Percentiles rank a stretch among this genome's conserved stretches.
phyloP scores from a whole-genome alignment of 2,329 filamentous ascomycete genomes.

The Emmonsiellopsis sp. region DNA sequence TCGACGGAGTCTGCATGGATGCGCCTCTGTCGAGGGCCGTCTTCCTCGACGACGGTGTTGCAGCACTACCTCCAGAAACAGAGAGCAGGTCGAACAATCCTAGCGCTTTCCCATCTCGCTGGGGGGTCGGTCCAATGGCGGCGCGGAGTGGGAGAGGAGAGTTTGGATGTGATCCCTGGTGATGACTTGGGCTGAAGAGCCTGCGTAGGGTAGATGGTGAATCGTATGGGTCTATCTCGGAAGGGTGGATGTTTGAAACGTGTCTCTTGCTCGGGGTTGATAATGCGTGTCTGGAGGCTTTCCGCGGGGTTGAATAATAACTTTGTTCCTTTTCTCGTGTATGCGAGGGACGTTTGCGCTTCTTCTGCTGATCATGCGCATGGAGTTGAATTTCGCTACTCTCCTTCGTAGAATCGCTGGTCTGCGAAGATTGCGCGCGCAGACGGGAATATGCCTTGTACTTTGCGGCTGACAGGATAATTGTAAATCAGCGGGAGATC shows the following conservation, averaged over 20 bases:
- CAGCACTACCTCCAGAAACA: constrained; percentile 23
- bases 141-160: constrained; percentile 29
- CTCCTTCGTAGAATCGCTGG: constrained; percentile 8
- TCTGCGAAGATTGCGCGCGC: constrained; percentile 15
- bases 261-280: constrained; percentile 24
- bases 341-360: constrained; percentile 14
- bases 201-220: constrained; percentile 31
- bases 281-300: constrained; percentile 18
- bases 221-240: constrained; percentile 37
- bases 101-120: constrained; percentile 39
- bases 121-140: constrained; percentile 40
- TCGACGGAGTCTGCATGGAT: constrained; percentile 29
- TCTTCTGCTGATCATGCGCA: constrained; percentile 18
- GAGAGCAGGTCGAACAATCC: constrained; percentile 41
- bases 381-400: constrained; percentile 21
- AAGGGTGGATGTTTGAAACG: constrained; percentile 24
- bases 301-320: constrained; percentile 26
- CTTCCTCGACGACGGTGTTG: constrained; percentile 14
- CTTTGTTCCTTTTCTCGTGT: constrained; percentile 10
- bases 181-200: constrained; percentile 29
- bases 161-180: constrained; percentile 10
- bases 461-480: constrained; percentile 29
- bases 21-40: not conserved
- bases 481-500: not conserved
- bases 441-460: constrained; percentile 40